Base-by-base conservation (phyloP, 257 asterid species). In the Cruciata laevipes region DNA sequence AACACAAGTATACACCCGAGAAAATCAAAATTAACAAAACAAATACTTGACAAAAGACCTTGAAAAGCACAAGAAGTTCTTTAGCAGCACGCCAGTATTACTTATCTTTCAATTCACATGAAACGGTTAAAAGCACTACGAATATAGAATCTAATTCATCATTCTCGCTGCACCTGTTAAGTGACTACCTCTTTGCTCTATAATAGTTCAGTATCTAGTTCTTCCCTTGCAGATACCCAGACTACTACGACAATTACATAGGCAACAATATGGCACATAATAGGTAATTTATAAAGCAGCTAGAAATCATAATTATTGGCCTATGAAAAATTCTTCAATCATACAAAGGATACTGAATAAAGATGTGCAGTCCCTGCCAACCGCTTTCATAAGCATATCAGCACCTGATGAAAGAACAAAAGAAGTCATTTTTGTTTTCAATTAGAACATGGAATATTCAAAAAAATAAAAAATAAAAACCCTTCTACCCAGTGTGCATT, bases 351-450 rank as follows among this genome's bases (percentile, higher is more conserved):
- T 93, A 93, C 97, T 93, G 80, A 93, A 89, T 80, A 93, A 83
- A 58, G 91, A 77, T 47, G 99, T 93, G 89, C 99, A 90, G 78
- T 93, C 97, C 82, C 82, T 93, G 70, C 99, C 99, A 67, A 90
- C 97, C 12, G 94, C 95, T 84, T 93, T 93, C 99, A 81, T 83
- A 78, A 93, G 85, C 73, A 78, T 81, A 69, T 93, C 99, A 74
- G 65, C 89, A 64, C 99, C 99, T 93, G 80, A 73, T 63, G 77
- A 56, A 70, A 61, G 58, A 72, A 67, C 6, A 21, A 44, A 27
- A 59, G 23, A 33, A 6, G 23, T 32, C 18, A 33, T 3, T 27
- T 27, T 3, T 3, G 14, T 14, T 23, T 6, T 57, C 6, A 38
- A 37, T 30, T 60, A 30, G 44, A 69, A 44, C 17, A 44, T 9